These are phyloP conservation scores for Clausena lansium DNA, from an alignment of 345 rosid genomes.

Conservation along the genomic window DNA sequence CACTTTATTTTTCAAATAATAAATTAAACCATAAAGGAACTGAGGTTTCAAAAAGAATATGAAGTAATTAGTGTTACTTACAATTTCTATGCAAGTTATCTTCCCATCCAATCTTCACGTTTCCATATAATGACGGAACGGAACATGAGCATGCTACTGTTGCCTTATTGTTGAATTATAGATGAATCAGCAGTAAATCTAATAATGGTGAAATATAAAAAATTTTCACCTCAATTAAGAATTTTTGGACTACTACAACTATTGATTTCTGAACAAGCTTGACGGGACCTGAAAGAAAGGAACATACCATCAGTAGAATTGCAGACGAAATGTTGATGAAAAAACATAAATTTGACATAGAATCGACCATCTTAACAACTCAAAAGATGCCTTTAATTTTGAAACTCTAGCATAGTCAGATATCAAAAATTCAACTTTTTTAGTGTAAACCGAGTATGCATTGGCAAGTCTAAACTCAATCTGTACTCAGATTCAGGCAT, in stretches of 20 bases:
- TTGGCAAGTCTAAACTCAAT: not conserved
- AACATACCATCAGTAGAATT: not conserved
- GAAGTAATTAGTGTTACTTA: conserved; percentile 1
- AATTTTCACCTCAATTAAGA: not conserved
- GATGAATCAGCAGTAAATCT: conserved; percentile 8
- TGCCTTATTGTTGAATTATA: not conserved
- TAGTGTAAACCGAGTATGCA: not conserved
- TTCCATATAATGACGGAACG: not conserved
- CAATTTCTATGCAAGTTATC: not conserved
- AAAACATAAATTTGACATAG: not conserved
- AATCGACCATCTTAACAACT: not conserved
- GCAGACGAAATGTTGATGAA: not conserved
- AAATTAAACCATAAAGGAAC: not conserved
- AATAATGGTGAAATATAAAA: not conserved
- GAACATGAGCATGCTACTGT: not conserved
- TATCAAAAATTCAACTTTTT: not conserved
- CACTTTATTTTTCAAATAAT: not conserved
- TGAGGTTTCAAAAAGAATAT: not conserved
- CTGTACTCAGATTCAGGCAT: not conserved
- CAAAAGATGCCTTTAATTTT: not conserved
- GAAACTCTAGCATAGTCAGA: not conserved
- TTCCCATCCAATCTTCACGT: not conserved
- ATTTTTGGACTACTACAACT: not conserved
- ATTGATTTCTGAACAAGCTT: conserved; percentile 44
- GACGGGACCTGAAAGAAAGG: conserved; percentile 53